phyloP scores from a whole-genome alignment of 345 rosid genomes.

The Populus ilicifolia region DNA sequence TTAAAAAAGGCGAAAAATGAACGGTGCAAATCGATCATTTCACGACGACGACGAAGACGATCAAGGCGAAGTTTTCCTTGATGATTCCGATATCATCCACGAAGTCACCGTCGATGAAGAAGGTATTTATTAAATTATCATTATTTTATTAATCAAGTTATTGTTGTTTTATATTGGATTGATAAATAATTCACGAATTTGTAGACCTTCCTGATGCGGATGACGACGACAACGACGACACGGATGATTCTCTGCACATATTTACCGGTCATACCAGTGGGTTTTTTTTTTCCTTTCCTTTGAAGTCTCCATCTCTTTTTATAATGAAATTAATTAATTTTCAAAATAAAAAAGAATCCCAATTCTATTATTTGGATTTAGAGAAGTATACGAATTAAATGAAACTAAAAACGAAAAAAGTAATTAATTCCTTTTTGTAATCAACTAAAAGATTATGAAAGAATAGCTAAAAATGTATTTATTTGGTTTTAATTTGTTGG shows the following conservation, averaged over 20 bases:
- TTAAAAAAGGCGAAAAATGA: background rate
- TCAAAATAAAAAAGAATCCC: too few relatives aligned
- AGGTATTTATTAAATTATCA: slow-evolving; percentile 34
- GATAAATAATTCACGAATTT: background rate
- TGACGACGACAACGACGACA: slow-evolving; percentile 48
- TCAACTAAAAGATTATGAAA: background rate
- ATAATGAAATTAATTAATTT: background rate
- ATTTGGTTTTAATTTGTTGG: background rate
- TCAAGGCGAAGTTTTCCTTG: slow-evolving; percentile 49
- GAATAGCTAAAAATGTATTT: background rate
- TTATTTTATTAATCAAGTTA: background rate
- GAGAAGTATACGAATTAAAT: too few relatives aligned
- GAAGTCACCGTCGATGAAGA: slow-evolving; percentile 73
- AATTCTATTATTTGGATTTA: too few relatives aligned
- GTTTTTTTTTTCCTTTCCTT: background rate
- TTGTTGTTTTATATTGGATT: background rate
- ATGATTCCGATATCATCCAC: slow-evolving; percentile 64
- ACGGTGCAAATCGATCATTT: background rate
- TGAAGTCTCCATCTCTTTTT: background rate
- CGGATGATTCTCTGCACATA: slow-evolving; percentile 81
- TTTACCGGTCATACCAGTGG: slow-evolving; percentile 87
- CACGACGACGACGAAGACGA: slow-evolving; percentile 15
- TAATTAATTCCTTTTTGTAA: background rate
- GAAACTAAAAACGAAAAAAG: too few relatives aligned
- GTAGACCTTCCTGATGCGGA: slow-evolving; percentile 83